A percentile compares a stretch with the other conserved stretches of the same genome.
These are phyloP conservation scores for Fusarium pseudocircinatum DNA, from an alignment of 2,329 filamentous ascomycete genomes.

Conservation along the genomic window DNA sequence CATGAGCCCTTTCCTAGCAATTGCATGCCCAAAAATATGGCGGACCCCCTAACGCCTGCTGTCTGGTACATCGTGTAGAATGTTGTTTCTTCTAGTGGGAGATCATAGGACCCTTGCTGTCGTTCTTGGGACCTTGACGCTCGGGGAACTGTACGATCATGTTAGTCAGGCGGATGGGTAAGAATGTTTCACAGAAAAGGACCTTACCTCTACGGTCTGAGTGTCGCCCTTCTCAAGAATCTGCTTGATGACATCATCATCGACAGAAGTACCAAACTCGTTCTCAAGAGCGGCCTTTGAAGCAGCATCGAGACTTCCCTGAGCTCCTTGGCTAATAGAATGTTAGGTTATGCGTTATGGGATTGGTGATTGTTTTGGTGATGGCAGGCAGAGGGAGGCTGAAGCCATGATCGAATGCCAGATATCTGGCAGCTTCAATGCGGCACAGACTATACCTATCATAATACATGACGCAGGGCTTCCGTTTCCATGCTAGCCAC, in stretches of 20 bases:
- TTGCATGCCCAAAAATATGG: neutral
- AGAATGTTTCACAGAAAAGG: neutral
- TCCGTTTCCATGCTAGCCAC: neutral
- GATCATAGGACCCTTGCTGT: conserved; percentile 57
- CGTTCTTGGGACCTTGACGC: conserved; percentile 64
- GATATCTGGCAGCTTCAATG: neutral
- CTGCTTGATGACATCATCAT: conserved; percentile 82
- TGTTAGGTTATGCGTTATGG: conserved; percentile 17
- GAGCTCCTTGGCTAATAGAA: conserved; percentile 77
- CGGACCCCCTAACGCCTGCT: conserved; percentile 16
- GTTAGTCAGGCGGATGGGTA: conserved; percentile 3
- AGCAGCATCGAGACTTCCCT: conserved; percentile 81
- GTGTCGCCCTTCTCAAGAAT: conserved; percentile 81
- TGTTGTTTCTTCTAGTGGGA: conserved; percentile 50
- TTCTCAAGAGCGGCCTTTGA: conserved; percentile 79
- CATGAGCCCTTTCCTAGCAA: neutral
- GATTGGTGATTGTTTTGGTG: neutral
- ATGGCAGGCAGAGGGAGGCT: neutral
- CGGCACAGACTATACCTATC: too few species aligned
- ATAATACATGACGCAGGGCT: neutral
- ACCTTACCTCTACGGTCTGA: conserved; percentile 67
- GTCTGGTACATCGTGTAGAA: neutral
- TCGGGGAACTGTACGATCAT: conserved; percentile 56
- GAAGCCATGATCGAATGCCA: neutral
- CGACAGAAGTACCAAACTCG: conserved; percentile 84